These are phyloP conservation scores for Aspergillus carlsbadensis DNA, from an alignment of 495 filamentous ascomycete species.

Conservation along the genomic window DNA sequence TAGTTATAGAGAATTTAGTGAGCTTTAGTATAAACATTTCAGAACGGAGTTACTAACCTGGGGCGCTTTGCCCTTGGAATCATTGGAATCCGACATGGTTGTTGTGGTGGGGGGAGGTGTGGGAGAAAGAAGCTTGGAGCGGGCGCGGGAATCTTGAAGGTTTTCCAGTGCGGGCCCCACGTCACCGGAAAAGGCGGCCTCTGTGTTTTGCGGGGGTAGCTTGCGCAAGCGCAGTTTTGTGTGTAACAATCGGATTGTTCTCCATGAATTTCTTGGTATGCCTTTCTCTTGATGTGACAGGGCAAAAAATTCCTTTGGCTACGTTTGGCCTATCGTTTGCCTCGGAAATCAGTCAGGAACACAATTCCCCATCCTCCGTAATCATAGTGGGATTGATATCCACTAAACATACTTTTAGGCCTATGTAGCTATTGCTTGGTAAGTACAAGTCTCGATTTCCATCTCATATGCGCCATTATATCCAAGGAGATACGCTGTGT, in stretches of 20 bases:
- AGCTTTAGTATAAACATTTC: background rate
- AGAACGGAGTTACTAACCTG: slow-evolving; percentile 16
- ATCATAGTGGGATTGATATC: background rate
- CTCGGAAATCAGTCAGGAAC: slow-evolving; percentile 4
- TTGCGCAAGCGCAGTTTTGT: too few species aligned
- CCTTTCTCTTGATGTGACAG: too few species aligned
- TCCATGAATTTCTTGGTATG: background rate
- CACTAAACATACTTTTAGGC: background rate
- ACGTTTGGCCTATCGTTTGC: background rate
- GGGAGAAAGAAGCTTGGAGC: slow-evolving; percentile 14
- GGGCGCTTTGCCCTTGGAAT: slow-evolving; percentile 42
- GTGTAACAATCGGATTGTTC: too few species aligned
- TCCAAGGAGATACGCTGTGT: background rate
- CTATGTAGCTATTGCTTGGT: background rate
- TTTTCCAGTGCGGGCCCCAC: slow-evolving; percentile 39
- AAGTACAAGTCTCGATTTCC: background rate
- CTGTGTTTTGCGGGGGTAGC: slow-evolving; percentile 1
- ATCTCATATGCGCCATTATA: background rate
- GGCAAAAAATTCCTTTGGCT: too few species aligned
- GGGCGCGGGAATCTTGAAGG: slow-evolving; percentile 19
- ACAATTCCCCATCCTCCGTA: background rate
- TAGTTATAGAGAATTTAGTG: slow-evolving; percentile 18
- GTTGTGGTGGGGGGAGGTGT: slow-evolving; percentile 15
- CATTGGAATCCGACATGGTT: slow-evolving; percentile 40
- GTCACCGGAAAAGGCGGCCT: slow-evolving; percentile 21